Evolutionary conservation across 2,329 filamentous ascomycete genomes (phyloP), one percentile per base, ranked within the genome.

Genomic region (Clonostachys sp.): DNA sequence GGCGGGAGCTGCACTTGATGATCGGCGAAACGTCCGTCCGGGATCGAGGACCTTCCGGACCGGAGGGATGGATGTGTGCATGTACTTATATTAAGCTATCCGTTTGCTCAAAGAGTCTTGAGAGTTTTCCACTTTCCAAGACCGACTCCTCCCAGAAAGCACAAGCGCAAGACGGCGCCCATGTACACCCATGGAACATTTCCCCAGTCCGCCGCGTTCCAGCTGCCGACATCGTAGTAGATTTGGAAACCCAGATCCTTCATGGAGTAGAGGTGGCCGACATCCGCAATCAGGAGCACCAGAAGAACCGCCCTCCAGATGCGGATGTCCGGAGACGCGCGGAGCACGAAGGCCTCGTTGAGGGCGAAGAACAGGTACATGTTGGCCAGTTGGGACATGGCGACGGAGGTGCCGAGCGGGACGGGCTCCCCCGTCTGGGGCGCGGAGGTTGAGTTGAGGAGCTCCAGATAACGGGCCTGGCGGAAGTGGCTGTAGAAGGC

Each of bases 341-440:
- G 83, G 53, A 92, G 74, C 12, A 92, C 83, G 20, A 90, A 67
- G 3, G 86, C 86, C 67, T 94, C 87, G 67, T 87, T 89, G 58
- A 92, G 66, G 47, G 86, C 81, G 64, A 91, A 89, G 49, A 88
- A 78, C 38, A 91, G 65, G 67, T 91, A 92, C 52, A 91, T 72
- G 65, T 90, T 91, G 41, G 85, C 86, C 34, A 92, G 77, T 67
- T 92, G 88, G 16, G 83, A 81, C 57, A 91, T 72, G 39, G 82
- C 81, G 49, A 91, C 80, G 10, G 80, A 77, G 2, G 85, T 86
- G 39, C 75, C 77, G 35, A 77, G 67, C 2, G 86, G 80, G 7
- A 84, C 63, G 20, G 65, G 56, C 30, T 62, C 42, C 3, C 9
- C 34, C 8, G 24, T 13, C 16, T 17, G 33, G 33, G 53, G 68